Evolutionary conservation across 345 rosid genomes (phyloP), one percentile per base, ranked within the genome.

Genomic region (Euphorbia lathyris): DNA sequence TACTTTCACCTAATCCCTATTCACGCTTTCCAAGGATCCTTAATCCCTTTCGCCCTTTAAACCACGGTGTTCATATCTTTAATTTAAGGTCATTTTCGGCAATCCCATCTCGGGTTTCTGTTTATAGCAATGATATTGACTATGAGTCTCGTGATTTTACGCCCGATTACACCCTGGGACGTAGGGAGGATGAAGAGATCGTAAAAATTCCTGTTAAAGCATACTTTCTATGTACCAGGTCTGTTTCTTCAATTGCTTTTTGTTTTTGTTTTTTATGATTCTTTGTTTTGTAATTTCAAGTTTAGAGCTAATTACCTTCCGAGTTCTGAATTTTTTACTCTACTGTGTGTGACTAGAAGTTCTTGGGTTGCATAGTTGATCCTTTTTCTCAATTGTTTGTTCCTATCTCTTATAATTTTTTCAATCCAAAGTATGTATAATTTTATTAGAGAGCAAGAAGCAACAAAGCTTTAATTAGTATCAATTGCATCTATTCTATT

Each of bases 221-320:
- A 14, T 91, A 83, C 72, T 89, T 93, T 71, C 90, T 93, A 20
- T 89, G 85, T 52, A 91, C 98, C 73, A 86, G 97, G 97, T 93
- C 63, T 47, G 70, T 52, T 64, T 64, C 2, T 13, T 64, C 22
- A 10, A 20, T 13, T 71, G 52, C 27, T 3, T 27, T 26, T n/a
- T 12, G n/a, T 10, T 60, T 34, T 19, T 9, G 4, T 60, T n/a
- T n/a, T n/a, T 34, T 34, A 3, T 19, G 64, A 27, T 30, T 58
- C 38, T 34, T 22, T 60, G 13, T 9, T 11, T 30, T 60, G 5
- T 34, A 17, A 27, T 7, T 60, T 7, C 25, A 19, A 34, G 12
- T 34, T 9, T 4, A 40, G 43, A 40, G 43, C 43, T 9, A 1
- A 9, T 40, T 40, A 40, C 10, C 43, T 40, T 32, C 36, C 5